These are phyloP conservation scores for Citrus inodora DNA, from an alignment of 345 rosid genomes.

Conservation along the genomic window DNA sequence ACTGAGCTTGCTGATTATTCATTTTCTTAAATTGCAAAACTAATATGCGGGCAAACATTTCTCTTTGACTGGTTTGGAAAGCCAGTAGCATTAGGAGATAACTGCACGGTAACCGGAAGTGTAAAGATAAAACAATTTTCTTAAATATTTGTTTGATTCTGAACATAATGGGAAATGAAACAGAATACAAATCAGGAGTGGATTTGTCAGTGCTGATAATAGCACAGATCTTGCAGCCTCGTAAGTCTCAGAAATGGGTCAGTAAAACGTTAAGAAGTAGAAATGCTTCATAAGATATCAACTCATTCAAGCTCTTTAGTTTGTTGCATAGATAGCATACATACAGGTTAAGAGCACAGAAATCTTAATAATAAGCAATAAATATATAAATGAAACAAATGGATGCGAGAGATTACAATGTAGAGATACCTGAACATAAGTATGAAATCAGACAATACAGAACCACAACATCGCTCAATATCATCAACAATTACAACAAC, in stretches of 20 bases:
- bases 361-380: not conserved
- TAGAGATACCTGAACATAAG: conserved; percentile 17
- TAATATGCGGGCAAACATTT: not conserved
- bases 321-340: not conserved
- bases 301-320: not conserved
- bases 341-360: not conserved
- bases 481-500: conserved; percentile 72
- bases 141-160: not conserved
- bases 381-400: not conserved
- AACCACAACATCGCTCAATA: conserved; percentile 74
- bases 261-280: not conserved
- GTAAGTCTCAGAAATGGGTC: not conserved
- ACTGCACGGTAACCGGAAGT: not conserved
- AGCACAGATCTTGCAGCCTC: not conserved
- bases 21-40: not conserved
- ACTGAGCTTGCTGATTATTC: not conserved
- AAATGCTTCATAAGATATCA: not conserved
- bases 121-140: not conserved
- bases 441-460: conserved; percentile 77
- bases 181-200: conserved; percentile 50
- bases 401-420: not conserved
- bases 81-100: not conserved
- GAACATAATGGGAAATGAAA: not conserved
- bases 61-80: not conserved
- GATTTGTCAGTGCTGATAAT: not conserved